A percentile compares a stretch with the other conserved stretches of the same genome.
Conservation (phyloP, 2,329 filamentous ascomycete genomes). For the Cladobotryum mycophilum region DNA sequence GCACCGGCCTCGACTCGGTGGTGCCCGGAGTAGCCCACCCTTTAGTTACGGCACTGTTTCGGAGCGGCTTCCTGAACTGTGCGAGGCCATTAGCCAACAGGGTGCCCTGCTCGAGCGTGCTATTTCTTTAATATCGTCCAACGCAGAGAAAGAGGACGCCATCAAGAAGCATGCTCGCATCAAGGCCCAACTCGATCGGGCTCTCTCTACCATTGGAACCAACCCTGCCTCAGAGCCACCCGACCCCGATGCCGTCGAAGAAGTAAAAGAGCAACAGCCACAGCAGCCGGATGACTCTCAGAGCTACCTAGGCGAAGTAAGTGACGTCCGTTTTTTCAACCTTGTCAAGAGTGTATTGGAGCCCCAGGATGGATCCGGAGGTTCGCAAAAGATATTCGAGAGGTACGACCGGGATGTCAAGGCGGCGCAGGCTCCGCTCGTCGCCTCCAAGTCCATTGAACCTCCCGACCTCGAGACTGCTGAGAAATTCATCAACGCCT, state of each 20-base stretch:
- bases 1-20: neutral
- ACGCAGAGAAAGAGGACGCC: neutral
- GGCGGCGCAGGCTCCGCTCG: neutral
- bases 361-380: neutral
- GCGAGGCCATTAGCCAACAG: slow-evolving; percentile 19
- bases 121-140: neutral
- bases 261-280: no score
- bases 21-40: neutral
- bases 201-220: neutral
- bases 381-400: slow-evolving; percentile 16
- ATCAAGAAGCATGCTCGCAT: neutral
- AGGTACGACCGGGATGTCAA: slow-evolving; percentile 19
- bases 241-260: no score
- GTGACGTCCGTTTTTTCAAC: slow-evolving; percentile 32
- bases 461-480: slow-evolving; percentile 7
- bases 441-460: slow-evolving; percentile 1
- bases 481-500: slow-evolving; percentile 14
- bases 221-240: neutral
- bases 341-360: slow-evolving; percentile 23
- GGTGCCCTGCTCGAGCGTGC: neutral
- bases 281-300: no score
- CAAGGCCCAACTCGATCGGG: neutral
- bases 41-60: neutral
- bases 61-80: neutral
- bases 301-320: slow-evolving; percentile 27